These are phyloP conservation scores for Galium porrigens DNA, from an alignment of 305 asterid genomes.

Conservation along the genomic window DNA sequence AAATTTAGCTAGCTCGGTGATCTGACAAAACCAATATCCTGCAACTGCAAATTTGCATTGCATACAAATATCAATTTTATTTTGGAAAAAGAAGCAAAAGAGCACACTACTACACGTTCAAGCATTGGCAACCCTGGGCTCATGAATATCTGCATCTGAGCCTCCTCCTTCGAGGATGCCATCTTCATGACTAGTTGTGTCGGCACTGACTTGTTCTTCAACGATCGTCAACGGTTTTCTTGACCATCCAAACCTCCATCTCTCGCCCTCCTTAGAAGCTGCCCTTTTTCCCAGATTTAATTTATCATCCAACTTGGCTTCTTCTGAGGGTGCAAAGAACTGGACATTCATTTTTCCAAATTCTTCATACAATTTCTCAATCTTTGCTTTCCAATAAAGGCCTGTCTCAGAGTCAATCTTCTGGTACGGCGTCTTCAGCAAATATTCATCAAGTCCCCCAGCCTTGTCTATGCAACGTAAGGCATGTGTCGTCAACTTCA, in stretches of 20 bases:
- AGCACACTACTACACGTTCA: constrained; percentile 21
- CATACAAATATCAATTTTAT: not conserved
- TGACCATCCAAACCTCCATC: constrained; percentile 20
- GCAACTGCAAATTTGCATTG: constrained; percentile 1
- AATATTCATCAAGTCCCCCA: constrained; percentile 88
- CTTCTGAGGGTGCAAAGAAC: constrained; percentile 73
- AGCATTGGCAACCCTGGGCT: constrained; percentile 50
- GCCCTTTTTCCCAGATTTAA: constrained; percentile 43
- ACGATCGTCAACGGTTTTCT: constrained; percentile 27
- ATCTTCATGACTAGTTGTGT: constrained; percentile 15
- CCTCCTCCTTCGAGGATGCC: constrained; percentile 18
- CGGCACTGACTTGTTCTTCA: constrained; percentile 22
- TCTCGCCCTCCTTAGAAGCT: constrained; percentile 41
- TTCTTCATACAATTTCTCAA: constrained; percentile 75
- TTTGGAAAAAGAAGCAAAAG: not conserved
- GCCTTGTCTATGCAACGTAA: constrained; percentile 96
- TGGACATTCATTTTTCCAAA: constrained; percentile 83
- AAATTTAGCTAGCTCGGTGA: too few relatives aligned
- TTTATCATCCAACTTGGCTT: constrained; percentile 41
- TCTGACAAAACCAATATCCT: too few relatives aligned
- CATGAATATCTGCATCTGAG: constrained; percentile 29
- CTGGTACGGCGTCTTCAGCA: constrained; percentile 80
- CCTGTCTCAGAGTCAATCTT: constrained; percentile 92
- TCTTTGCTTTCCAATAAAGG: constrained; percentile 76
- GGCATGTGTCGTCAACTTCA: constrained; percentile 83